Evolutionary conservation across 2,329 filamentous ascomycete species (phyloP).

Genomic region (Acrodontium crateriforme): DNA sequence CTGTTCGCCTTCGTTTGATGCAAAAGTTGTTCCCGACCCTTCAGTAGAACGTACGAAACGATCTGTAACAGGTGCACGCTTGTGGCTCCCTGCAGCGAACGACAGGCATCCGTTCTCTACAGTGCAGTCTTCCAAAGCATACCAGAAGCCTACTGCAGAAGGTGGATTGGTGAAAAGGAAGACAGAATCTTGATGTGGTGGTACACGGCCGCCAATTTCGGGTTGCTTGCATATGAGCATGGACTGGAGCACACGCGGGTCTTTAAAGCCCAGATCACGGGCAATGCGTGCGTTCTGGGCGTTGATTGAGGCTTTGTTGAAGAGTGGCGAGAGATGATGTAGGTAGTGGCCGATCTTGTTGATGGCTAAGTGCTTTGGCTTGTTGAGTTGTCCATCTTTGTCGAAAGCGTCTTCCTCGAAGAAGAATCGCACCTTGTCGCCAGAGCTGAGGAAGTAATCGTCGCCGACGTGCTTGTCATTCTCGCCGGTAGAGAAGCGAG

Average conservation of each 20-base stretch:
- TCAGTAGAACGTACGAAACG: constrained; percentile 56
- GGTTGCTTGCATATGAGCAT: constrained; percentile 99
- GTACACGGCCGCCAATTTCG: constrained; percentile 84
- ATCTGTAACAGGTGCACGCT: constrained; percentile 53
- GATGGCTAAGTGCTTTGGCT: constrained; percentile 71
- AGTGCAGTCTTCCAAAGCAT: constrained; percentile 86
- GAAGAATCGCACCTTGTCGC: constrained; percentile 91
- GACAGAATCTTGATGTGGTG: constrained; percentile 80
- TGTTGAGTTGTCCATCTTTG: constrained; percentile 45
- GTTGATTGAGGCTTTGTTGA: constrained; percentile 40
- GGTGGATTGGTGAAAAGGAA: constrained; percentile 87
- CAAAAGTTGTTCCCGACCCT: constrained; percentile 43
- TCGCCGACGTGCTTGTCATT: constrained; percentile 73
- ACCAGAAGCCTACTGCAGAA: constrained; percentile 90
- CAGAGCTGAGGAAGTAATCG: constrained; percentile 80
- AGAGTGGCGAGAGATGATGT: constrained; percentile 32
- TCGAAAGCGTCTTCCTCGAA: constrained; percentile 91
- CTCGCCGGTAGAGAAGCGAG: constrained; percentile 77
- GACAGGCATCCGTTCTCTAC: constrained; percentile 76
- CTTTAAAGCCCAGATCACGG: constrained; percentile 54
- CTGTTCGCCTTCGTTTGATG: constrained; percentile 49
- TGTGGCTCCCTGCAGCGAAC: constrained; percentile 73
- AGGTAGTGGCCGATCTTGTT: constrained; percentile 50
- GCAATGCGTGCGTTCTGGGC: constrained; percentile 50
- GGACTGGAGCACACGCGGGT: constrained; percentile 72